Base-by-base conservation (phyloP, 352 stramenopile species). In the Phytopythium chamaehyphon region DNA sequence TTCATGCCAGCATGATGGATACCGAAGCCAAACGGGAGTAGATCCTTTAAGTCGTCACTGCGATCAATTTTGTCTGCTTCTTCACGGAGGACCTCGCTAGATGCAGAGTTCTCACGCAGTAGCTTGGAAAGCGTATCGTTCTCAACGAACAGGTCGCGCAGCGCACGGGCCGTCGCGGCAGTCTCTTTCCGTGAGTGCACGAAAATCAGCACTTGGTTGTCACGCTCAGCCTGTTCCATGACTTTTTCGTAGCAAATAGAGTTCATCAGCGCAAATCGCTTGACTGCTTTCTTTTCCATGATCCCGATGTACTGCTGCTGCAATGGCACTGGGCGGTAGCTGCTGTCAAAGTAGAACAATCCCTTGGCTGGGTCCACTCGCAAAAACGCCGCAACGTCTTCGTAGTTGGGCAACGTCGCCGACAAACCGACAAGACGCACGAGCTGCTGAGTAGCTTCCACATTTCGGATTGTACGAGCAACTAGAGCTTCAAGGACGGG, bases 221-320 rank as follows among this genome's bases (percentile, higher is more conserved):
- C 77, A 8, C 93, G 54, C 66, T 95, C 79, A 7, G 94, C 93
- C 59, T 99, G 95, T 36, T 93, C 77, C 24, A 98, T 61, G 3
- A 98, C 90, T 65, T 99, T 99, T 55, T 99, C 97, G 65, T 99
- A 99, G 59, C 96, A 99, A 57, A 99, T 99, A 56, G 99, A 94
- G 74, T 99, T 99, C 88, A 99, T 98, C 63, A 99, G 73, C 40
- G 97, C 86, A 59, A 99, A 98, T 2, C 96, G 84, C 70, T 99
- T 98, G 53, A 99, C 97, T 23, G 98, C 94, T 73, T 99, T 99
- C 61, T 98, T 98, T 71, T 99, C 97, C 44, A 97, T 99, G 39
- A 99, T 96, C 12, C 98, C 97, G 66, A 99, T 98, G 69, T 99
- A 99, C 70, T 99, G 96, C 81, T 99, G 98, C 70, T 99, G 96